A percentile compares a stretch with the other conserved stretches of the same genome.
phyloP scores from a whole-genome alignment of 2,329 filamentous ascomycete species.

The Hypoxylon sp. region DNA sequence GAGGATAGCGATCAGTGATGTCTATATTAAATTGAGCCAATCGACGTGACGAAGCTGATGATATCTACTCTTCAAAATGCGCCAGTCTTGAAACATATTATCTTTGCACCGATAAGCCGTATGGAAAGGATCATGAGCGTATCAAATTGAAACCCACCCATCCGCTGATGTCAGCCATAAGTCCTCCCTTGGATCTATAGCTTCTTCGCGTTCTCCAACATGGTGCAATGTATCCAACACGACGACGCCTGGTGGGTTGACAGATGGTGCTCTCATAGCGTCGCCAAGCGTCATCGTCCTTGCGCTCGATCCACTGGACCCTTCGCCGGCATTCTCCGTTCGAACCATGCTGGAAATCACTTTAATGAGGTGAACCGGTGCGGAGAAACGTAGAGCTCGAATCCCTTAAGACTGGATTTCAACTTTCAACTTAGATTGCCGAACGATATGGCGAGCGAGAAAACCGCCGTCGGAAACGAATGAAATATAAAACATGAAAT shows the following conservation, averaged over 20 bases:
- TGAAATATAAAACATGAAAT: slow-evolving; percentile 16
- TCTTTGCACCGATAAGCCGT: slow-evolving; percentile 13
- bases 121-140: slow-evolving; percentile 4
- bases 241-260: slow-evolving; percentile 56
- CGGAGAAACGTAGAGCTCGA: not conserved
- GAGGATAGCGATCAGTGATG: not conserved
- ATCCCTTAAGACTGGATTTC: not conserved
- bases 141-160: slow-evolving; percentile 56
- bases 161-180: slow-evolving; percentile 66
- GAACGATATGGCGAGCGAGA: slow-evolving; percentile 11
- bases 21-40: slow-evolving; percentile 4
- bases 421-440: slow-evolving; percentile 13
- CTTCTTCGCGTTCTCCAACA: slow-evolving; percentile 52
- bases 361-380: slow-evolving; percentile 6
- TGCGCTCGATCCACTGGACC: slow-evolving; percentile 25
- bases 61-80: slow-evolving; percentile 6
- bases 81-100: slow-evolving; percentile 2
- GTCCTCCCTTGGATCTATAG: slow-evolving; percentile 61
- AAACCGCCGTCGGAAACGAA: slow-evolving; percentile 1
- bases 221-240: slow-evolving; percentile 57
- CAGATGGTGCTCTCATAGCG: slow-evolving; percentile 59
- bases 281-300: slow-evolving; percentile 55
- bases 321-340: slow-evolving; percentile 28
- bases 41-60: not conserved
- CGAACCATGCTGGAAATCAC: slow-evolving; percentile 10